Base-by-base conservation (phyloP, 441 rosid species). In the Viola pubescens region DNA sequence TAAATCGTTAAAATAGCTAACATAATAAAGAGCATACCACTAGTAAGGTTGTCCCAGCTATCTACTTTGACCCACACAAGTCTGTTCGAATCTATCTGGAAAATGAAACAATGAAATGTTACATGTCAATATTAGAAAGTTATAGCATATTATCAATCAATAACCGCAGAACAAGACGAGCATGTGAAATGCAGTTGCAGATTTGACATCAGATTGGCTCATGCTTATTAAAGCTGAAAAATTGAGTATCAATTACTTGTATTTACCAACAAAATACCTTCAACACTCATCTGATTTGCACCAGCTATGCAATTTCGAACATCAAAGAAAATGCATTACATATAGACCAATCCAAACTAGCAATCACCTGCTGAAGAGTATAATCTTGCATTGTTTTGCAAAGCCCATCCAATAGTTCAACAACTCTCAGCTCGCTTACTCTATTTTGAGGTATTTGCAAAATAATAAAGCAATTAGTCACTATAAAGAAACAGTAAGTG, bases 301-400 rank as follows among this genome's bases (percentile, higher is more conserved):
- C 9, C 7, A 9, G 41, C 4, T 1, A 13, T 55, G 34, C 59
- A 48, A 26, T 11, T 34, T 44, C 9, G 2, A 59, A 61, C 6
- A 4, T 37, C 48, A 59, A 48, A 52, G 48, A 49, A 72, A 37
- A 47, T 45, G 37, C 54, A 11, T 34, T 38, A 54, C 44, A 12
- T 43, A 61, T 54, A 71, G 48, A 69, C 37, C 55, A 49, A 58
- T 8, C 52, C 41, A 66, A 45, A 37, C 5, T 37, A 55, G 41
- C 14, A 47, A 47, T 48, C 70, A 87, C 98, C 90, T 87, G 81
- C 74, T 81, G 85, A 59, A 89, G 83, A 56, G 92, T 87, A 73
- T 92, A 92, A 68, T 87, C 97, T 75, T 83, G 86, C 97, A 92
- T 89, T 72, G 78, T 84, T 62, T 92, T 92, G 64, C 96, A 92